Evolutionary conservation across 768 basidiomycete species (phyloP).

Genomic region (Rhizopogon roseolus): DNA sequence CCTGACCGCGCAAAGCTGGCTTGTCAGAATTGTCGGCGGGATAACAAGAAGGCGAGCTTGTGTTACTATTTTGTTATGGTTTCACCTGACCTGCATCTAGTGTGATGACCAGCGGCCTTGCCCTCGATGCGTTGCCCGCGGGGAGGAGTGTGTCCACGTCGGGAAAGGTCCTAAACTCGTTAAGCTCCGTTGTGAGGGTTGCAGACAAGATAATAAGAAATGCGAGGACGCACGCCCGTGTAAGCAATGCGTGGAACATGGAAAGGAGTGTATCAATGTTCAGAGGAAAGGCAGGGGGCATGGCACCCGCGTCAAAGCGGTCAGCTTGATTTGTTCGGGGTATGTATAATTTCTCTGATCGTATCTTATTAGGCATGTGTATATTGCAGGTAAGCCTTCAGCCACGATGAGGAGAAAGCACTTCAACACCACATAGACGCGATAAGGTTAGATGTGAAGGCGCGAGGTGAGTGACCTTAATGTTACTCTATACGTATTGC

Average conservation of each 20-base stretch:
- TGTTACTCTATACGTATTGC: constrained; percentile 2
- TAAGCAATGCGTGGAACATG: constrained; percentile 41
- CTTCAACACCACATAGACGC: constrained; percentile 34
- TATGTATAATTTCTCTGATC: constrained; percentile 1
- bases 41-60: constrained; percentile 56
- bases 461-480: constrained; percentile 34
- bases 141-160: constrained; percentile 53
- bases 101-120: constrained; percentile 64
- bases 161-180: constrained; percentile 53
- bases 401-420: constrained; percentile 4
- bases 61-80: background rate
- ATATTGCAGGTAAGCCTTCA: constrained; percentile 46
- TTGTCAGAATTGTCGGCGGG: constrained; percentile 55
- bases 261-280: constrained; percentile 43
- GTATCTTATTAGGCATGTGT: constrained; percentile 45
- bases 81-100: constrained; percentile 23
- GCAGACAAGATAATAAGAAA: constrained; percentile 49
- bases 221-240: constrained; percentile 61
- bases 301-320: constrained; percentile 58
- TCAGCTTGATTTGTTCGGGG: constrained; percentile 26
- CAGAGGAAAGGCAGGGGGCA: constrained; percentile 52
- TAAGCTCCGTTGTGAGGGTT: constrained; percentile 56
- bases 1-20: constrained; percentile 55
- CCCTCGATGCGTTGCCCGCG: constrained; percentile 49
- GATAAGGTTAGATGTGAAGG: constrained; percentile 64